Evolutionary conservation across 192 early-diverging fungal species (phyloP), one percentile per base, ranked within the genome.

Genomic region (Ambispora gerdemannii): DNA sequence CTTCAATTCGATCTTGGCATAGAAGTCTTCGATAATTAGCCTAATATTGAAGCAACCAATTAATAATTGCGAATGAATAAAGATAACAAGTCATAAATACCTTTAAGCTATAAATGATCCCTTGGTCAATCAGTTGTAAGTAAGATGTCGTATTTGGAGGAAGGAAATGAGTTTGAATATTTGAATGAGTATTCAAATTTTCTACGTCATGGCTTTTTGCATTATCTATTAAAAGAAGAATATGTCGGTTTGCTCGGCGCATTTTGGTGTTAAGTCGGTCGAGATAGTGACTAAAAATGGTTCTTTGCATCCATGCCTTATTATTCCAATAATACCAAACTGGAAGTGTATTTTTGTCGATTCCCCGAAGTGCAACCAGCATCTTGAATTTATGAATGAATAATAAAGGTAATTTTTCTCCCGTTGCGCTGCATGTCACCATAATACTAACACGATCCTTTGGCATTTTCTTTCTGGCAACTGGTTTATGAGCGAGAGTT

Each of bases 141-240:
- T 31, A n/a, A 34, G 50, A 11, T 22, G 67, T 69, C 55, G 33
- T 69, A 31, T 69, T 69, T 25, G 15, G 27, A 22, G 47, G 67
- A 55, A 69, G 36, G 25, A 55, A 55, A 15, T 69, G 33, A 6
- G 55, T 24, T 55, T 56, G 20, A 52, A 69, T 69, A 53, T 69
- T 61, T 32, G 28, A 60, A 60, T 31, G 58, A 20, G 11, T 51
- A 51, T 15, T 51, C 19, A 20, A 20, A 20, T 51, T 22, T 51
- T 51, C 3, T 51, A 51, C 17, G 11, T 20, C 24, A 51, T 51
- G 24, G 24, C 19, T 51, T 15, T 15, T 20, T 51, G 50, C 11
- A 10, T 22, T 22, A 51, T 51, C 50, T n/a, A n/a, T n/a, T n/a
- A n/a, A n/a, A n/a, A n/a, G n/a, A n/a, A n/a, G n/a, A n/a, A 51